These are phyloP conservation scores for Suillus luteus DNA, from an alignment of 768 basidiomycete species.

Conservation along the genomic window DNA sequence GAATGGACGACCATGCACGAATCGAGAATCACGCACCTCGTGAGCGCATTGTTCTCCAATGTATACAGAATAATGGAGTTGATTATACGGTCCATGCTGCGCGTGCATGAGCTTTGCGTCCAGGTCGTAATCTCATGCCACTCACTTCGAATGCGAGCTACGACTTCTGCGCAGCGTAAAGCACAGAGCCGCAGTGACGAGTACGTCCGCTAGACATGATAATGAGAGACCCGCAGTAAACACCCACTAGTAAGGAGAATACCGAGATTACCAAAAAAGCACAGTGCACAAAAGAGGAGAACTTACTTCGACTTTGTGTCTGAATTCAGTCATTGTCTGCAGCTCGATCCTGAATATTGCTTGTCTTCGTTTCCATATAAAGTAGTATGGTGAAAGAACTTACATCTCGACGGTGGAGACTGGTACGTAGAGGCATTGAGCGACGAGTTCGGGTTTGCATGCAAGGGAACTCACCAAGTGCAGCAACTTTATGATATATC, in stretches of 20 bases:
- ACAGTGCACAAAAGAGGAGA: slow-evolving; percentile 5
- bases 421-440: slow-evolving; percentile 12
- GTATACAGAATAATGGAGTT: slow-evolving; percentile 51
- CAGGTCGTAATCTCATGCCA: too few species aligned
- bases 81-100: slow-evolving; percentile 49
- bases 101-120: neutral
- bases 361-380: neutral
- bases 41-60: slow-evolving; percentile 53
- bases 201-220: slow-evolving; percentile 50
- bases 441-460: slow-evolving; percentile 3
- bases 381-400: slow-evolving; percentile 4
- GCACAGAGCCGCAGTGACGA: slow-evolving; percentile 50
- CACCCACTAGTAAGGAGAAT: slow-evolving; percentile 39
- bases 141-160: slow-evolving; percentile 41
- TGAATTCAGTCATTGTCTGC: slow-evolving; percentile 28
- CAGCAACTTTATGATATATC: slow-evolving; percentile 32
- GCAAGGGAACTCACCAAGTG: slow-evolving; percentile 27
- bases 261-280: slow-evolving; percentile 14
- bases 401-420: slow-evolving; percentile 35
- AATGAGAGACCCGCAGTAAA: slow-evolving; percentile 54
- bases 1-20: slow-evolving; percentile 17
- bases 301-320: slow-evolving; percentile 22
- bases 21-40: slow-evolving; percentile 35
- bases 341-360: slow-evolving; percentile 24
- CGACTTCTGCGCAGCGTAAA: slow-evolving; percentile 43